These are phyloP conservation scores for Penicillium coffeae DNA, from an alignment of 495 filamentous ascomycete genomes.

Conservation along the genomic window DNA sequence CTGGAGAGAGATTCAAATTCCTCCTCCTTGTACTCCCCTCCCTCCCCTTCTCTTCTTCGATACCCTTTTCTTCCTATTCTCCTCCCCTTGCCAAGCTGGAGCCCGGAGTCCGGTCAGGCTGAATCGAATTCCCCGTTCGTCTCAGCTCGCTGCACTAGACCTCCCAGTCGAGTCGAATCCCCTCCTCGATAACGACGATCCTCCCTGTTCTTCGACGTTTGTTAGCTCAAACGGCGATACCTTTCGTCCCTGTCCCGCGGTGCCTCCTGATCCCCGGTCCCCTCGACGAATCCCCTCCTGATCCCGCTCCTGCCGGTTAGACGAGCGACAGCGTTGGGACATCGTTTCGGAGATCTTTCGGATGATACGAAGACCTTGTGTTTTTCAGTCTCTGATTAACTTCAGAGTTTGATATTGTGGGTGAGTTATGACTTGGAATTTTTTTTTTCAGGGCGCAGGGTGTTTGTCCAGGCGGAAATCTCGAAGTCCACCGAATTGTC, in stretches of 20 bases:
- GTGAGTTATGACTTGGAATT: constrained; percentile 26
- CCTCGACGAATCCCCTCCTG: constrained; percentile 37
- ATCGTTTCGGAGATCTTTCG: constrained; percentile 23
- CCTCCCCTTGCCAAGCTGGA: constrained; percentile 50
- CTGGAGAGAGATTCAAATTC: constrained; percentile 47
- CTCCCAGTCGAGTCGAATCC: constrained; percentile 48
- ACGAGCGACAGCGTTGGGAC: constrained; percentile 41
- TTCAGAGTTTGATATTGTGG: constrained; percentile 28
- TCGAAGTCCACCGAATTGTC: constrained; percentile 2
- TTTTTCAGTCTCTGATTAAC: constrained; percentile 21
- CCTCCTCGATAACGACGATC: constrained; percentile 40
- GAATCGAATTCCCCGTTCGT: constrained; percentile 1
- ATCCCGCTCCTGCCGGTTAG: constrained; percentile 46
- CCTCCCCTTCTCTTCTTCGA: constrained; percentile 34
- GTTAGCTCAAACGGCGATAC: constrained; percentile 48
- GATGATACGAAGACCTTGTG: constrained; percentile 20
- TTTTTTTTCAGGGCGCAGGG: constrained; percentile 4
- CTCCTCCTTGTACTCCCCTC: constrained; percentile 32
- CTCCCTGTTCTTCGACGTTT: constrained; percentile 38
- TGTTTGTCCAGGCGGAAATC: constrained; percentile 13
- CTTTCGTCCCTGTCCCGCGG: constrained; percentile 28
- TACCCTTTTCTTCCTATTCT: constrained; percentile 48
- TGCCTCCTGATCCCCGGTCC: constrained; percentile 31
- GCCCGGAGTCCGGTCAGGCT: constrained; percentile 36
- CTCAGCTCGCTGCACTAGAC: constrained; percentile 20